Evolutionary conservation across 768 basidiomycete genomes (phyloP).

Genomic region (Phylloporus sp.): DNA sequence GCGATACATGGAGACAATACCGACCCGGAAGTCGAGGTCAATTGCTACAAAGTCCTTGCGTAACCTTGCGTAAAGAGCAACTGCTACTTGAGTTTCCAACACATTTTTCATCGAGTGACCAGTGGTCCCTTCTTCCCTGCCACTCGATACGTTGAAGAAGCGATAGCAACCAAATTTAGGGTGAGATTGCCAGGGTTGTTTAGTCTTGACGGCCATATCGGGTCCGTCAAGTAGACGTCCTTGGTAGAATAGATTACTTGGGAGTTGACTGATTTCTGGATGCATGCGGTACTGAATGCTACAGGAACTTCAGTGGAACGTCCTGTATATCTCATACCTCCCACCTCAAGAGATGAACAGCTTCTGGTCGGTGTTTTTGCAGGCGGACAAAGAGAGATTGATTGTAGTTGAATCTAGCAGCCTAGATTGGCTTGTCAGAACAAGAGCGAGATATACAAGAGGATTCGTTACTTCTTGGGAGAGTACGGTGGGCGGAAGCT

Average conservation of each 20-base stretch:
- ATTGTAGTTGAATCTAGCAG: slow-evolving; percentile 71
- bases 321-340: not conserved
- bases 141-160: slow-evolving; percentile 77
- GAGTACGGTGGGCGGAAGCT: slow-evolving; percentile 91
- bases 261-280: slow-evolving; percentile 87
- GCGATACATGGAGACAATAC: slow-evolving; percentile 91
- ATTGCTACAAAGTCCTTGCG: slow-evolving; percentile 56
- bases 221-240: slow-evolving; percentile 82
- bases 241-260: slow-evolving; percentile 85
- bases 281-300: slow-evolving; percentile 99
- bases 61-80: slow-evolving; percentile 72
- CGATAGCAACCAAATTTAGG: slow-evolving; percentile 79
- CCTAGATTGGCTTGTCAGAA: slow-evolving; percentile 37
- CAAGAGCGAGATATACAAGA: slow-evolving; percentile 20
- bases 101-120: slow-evolving; percentile 76
- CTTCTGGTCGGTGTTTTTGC: slow-evolving; percentile 72
- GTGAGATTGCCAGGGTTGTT: slow-evolving; percentile 80
- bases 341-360: slow-evolving; percentile 89
- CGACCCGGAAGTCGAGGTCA: slow-evolving; percentile 54
- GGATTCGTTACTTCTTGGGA: slow-evolving; percentile 48
- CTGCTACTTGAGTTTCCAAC: slow-evolving; percentile 69
- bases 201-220: slow-evolving; percentile 78
- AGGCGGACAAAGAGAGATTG: slow-evolving; percentile 92
- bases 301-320: slow-evolving; percentile 1
- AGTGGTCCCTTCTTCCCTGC: slow-evolving; percentile 51